Conservation (phyloP, 768 basidiomycete species). For the Clitopilus hobsonii region DNA sequence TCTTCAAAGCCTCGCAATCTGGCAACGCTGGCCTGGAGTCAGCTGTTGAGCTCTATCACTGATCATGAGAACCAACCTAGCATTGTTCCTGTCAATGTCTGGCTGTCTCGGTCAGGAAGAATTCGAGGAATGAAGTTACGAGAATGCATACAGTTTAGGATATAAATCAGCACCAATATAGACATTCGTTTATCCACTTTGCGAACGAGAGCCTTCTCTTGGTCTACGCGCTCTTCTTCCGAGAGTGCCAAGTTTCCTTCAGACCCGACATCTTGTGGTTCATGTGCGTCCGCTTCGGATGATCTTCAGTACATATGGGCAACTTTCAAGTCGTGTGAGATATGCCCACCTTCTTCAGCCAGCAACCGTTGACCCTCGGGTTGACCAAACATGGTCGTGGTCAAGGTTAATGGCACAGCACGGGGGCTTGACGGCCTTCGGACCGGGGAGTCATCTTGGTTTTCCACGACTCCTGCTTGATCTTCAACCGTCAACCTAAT, state of each 20-base stretch:
- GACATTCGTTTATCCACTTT: constrained; percentile 58
- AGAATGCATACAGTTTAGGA: constrained; percentile 38
- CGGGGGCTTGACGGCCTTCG: not conserved
- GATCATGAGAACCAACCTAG: constrained; percentile 18
- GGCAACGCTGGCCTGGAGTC: constrained; percentile 47
- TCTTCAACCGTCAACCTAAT: not conserved
- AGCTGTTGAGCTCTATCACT: not conserved
- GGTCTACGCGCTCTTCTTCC: constrained; percentile 32
- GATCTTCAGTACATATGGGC: not conserved
- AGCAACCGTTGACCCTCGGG: not conserved
- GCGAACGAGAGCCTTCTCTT: constrained; percentile 49
- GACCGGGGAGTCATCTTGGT: not conserved
- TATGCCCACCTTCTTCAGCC: not conserved
- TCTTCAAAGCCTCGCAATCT: constrained; percentile 67
- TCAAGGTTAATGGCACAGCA: not conserved
- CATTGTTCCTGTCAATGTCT: constrained; percentile 77
- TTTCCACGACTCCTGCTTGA: not conserved
- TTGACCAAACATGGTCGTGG: constrained; percentile 1
- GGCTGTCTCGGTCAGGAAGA: not conserved
- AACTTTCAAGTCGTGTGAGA: too few species aligned
- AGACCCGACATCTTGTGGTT: too few species aligned
- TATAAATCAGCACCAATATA: constrained; percentile 47
- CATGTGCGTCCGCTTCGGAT: too few species aligned
- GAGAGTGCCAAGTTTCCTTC: not conserved
- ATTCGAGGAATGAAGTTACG: not conserved